Evolutionary conservation across 2,329 filamentous ascomycete species (phyloP).

Genomic region (Trichoderma atroviride): DNA sequence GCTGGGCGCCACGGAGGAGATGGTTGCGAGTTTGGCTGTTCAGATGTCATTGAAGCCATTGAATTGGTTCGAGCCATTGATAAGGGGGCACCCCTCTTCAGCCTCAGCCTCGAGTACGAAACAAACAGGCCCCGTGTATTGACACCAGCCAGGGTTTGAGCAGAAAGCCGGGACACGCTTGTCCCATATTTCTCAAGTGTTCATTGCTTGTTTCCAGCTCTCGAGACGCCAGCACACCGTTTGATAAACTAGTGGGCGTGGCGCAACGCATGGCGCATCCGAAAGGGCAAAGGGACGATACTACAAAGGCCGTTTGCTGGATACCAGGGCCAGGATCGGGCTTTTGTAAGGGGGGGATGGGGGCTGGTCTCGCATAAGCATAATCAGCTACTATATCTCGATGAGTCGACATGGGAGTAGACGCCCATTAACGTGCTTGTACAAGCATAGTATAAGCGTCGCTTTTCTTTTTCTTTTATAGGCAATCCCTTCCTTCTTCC

Average conservation of each 20-base stretch:
- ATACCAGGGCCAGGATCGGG: neutral
- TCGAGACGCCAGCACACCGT: neutral
- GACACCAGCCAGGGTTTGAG: neutral
- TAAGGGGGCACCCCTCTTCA: neutral
- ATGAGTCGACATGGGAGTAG: neutral
- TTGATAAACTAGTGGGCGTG: neutral
- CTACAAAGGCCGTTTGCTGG: neutral
- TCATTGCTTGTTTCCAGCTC: neutral
- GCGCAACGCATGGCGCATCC: slow-evolving; percentile 10
- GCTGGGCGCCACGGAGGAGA: too few species aligned
- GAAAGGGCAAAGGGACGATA: neutral
- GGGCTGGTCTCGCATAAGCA: slow-evolving; percentile 23
- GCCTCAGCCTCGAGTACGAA: neutral
- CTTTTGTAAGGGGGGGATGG: neutral
- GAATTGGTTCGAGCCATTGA: neutral
- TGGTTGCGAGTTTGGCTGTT: too few species aligned
- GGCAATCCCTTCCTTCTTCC: neutral
- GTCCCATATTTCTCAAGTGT: neutral
- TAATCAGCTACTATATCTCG: slow-evolving; percentile 23
- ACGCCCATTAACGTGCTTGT: neutral
- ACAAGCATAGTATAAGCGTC: neutral
- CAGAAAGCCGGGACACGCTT: neutral
- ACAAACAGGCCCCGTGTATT: neutral
- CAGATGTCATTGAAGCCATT: too few species aligned
- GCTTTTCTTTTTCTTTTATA: neutral